Evolutionary conservation across 441 rosid genomes (phyloP), one percentile per base, ranked within the genome.

Genomic region (Gossypium gossypioides): DNA sequence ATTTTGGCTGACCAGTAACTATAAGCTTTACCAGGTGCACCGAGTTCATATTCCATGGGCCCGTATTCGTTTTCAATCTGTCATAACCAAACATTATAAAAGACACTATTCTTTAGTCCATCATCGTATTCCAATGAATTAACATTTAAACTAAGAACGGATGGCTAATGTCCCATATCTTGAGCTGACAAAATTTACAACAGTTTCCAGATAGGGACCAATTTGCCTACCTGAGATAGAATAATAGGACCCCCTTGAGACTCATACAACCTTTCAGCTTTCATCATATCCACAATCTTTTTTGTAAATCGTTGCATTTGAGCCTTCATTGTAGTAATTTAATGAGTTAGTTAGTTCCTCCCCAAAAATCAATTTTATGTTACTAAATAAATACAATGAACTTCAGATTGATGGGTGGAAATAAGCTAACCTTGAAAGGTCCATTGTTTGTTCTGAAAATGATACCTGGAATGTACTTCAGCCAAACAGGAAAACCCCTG

Each of bases 401-500:
- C 29, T 68, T 52, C 67, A 67, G 22, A 50, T 74, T 32, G 44
- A 80, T 76, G 75, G 64, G 79, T 22, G 40, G 76, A 81, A 67
- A 74, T 62, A 44, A 56, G 25, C 76, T 78, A 74, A 88, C 99
- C 97, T 92, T 95, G 81, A 95, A 95, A 63, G 97, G 98, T 37
- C 84, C 96, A 78, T 95, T 95, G 78, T 91, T 83, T 44, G 98
- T 92, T 84, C 99, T 92, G 85, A 95, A 95, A 78, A 78, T 78
- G 73, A 95, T 92, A 21, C 98, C 98, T 9, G 88, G 98, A 81
- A 95, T 73, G 85, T 88, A 95, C 80, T 95, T 95, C 58, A 95
- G 91, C 99, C 99, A 95, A 81, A 95, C 98, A 72, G 99, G 99
- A 74, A 95, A 91, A 50, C 99, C 99, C 77, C 99, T 95, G 92